These are phyloP conservation scores for Colletotrichum higginsianum DNA, from an alignment of 2,329 filamentous ascomycete species.

Conservation along the genomic window DNA sequence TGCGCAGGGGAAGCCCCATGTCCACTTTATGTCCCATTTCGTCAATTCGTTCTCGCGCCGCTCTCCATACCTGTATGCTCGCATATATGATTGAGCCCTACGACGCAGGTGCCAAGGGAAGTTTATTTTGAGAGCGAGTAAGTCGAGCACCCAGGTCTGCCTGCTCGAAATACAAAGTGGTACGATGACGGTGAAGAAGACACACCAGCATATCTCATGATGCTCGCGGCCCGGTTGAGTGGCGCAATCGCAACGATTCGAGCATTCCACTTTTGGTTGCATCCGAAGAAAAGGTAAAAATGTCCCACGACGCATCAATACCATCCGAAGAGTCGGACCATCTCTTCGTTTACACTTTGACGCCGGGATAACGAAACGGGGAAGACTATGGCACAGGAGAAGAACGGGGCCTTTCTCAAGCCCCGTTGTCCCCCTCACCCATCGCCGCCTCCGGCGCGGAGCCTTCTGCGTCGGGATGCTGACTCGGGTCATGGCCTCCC, in stretches of 20 bases:
- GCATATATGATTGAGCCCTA: not conserved
- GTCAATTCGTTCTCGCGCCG: slow-evolving; percentile 17
- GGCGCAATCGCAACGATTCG: not conserved
- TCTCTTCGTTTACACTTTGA: slow-evolving; percentile 27
- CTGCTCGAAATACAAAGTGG: slow-evolving; percentile 29
- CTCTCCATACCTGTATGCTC: slow-evolving; percentile 15
- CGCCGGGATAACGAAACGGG: not conserved
- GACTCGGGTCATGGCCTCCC: slow-evolving; percentile 47
- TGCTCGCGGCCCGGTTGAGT: not conserved
- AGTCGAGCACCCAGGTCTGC: slow-evolving; percentile 16
- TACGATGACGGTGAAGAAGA: slow-evolving; percentile 28
- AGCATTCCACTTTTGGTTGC: not conserved
- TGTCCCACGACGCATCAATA: not conserved
- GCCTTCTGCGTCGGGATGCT: slow-evolving; percentile 44
- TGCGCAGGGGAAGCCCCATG: slow-evolving; percentile 17
- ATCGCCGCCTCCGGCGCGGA: slow-evolving; percentile 38
- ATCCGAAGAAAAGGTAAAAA: not conserved
- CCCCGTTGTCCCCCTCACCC: slow-evolving; percentile 42
- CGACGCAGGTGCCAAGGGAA: slow-evolving; percentile 24
- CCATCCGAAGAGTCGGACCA: slow-evolving; percentile 9
- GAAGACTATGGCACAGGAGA: not conserved
- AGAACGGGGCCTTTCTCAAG: slow-evolving; percentile 12
- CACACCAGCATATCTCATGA: slow-evolving; percentile 13
- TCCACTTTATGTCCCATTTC: slow-evolving; percentile 7
- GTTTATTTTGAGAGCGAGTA: slow-evolving; percentile 16